Evolutionary conservation across 352 stramenopile species (phyloP).

Genomic region (Globisporangium recalcitrans): DNA sequence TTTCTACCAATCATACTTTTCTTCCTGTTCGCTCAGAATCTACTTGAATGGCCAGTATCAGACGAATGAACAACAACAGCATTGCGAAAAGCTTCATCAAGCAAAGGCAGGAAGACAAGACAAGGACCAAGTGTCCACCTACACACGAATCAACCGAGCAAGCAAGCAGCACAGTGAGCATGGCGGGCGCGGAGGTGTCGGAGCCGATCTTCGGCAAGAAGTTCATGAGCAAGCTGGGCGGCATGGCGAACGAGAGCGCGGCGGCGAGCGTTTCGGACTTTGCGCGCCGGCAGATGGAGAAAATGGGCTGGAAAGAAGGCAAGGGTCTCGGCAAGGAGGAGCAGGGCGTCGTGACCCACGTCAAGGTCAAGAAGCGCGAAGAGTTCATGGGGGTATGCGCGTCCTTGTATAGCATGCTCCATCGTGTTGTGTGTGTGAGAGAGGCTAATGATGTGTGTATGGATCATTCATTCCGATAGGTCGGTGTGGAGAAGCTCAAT

Average conservation of each 20-base stretch:
- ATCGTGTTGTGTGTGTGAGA: neutral
- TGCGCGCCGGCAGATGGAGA: conserved; percentile 86
- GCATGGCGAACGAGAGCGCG: conserved; percentile 77
- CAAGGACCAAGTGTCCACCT: neutral
- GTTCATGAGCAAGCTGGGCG: conserved; percentile 64
- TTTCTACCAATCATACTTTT: no score
- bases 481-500: conserved; percentile 81
- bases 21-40: neutral
- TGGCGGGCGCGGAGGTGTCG: conserved; percentile 14
- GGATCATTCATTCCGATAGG: neutral
- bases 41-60: neutral
- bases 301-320: conserved; percentile 95
- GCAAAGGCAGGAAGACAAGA: neutral
- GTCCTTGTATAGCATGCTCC: neutral
- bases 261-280: conserved; percentile 69
- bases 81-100: neutral
- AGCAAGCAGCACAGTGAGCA: neutral
- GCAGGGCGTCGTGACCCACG: conserved; percentile 90
- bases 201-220: conserved; percentile 84
- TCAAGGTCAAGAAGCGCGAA: conserved; percentile 92
- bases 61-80: neutral
- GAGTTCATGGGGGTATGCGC: conserved; percentile 86
- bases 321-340: conserved; percentile 95
- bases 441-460: no score
- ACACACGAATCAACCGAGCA: neutral